A percentile compares a stretch with the other conserved stretches of the same genome.
Evolutionary conservation across 495 filamentous ascomycete species (phyloP).

Genomic region (Tuber aestivum): DNA sequence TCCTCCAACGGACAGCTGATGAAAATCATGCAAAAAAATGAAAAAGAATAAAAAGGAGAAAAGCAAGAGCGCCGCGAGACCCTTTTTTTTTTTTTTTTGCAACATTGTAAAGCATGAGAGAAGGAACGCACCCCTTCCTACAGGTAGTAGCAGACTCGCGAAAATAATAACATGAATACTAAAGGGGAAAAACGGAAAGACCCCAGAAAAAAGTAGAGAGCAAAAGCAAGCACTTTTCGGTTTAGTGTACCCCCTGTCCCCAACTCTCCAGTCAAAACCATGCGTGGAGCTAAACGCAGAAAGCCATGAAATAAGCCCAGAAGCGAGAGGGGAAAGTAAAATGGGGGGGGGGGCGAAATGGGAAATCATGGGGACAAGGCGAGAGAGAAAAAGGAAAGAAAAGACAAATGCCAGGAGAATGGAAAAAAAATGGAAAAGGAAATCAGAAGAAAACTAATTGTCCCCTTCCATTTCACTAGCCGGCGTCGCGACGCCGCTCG

Average conservation of each 20-base stretch:
- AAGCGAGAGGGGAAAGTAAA: background rate
- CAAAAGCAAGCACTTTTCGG: background rate
- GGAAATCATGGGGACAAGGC: background rate
- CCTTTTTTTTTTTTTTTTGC: background rate
- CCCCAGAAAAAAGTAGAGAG: background rate
- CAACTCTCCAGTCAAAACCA: conserved; percentile 2
- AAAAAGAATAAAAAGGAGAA: background rate
- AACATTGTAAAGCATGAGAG: background rate
- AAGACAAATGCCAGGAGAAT: background rate
- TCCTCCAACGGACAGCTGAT: background rate
- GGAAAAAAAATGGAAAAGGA: background rate
- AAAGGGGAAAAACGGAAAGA: background rate
- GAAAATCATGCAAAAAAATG: background rate
- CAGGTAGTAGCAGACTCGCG: too few relatives aligned
- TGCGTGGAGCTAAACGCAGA: background rate
- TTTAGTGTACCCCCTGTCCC: background rate
- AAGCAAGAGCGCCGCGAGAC: too few relatives aligned
- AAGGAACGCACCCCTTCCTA: background rate
- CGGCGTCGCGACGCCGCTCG: conserved; percentile 32
- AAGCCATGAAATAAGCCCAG: background rate
- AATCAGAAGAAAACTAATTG: conserved; percentile 9
- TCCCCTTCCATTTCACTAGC: conserved; percentile 30
- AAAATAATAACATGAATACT: background rate
- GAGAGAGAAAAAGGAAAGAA: background rate
- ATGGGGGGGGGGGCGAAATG: background rate